These are phyloP conservation scores for Raffaelea albimanens DNA, from an alignment of 2,329 filamentous ascomycete species.

Conservation along the genomic window DNA sequence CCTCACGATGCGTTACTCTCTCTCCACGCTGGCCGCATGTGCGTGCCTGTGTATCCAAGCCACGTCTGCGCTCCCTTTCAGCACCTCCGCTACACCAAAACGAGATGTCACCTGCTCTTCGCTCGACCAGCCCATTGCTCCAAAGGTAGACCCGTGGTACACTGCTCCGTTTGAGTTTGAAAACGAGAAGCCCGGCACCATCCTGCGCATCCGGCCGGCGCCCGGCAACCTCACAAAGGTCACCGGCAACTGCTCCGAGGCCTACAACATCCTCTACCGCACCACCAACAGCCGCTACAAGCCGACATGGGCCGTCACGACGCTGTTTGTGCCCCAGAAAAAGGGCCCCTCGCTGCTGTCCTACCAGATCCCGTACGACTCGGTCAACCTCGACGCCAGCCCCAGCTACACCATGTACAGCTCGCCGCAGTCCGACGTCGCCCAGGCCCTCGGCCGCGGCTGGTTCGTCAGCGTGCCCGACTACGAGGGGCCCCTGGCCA, in stretches of 20 bases:
- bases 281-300: conserved; percentile 23
- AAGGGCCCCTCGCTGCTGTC: conserved; percentile 22
- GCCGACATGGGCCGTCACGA: conserved; percentile 29
- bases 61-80: too few relatives aligned
- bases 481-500: conserved; percentile 31
- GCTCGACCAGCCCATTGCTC: conserved; percentile 16
- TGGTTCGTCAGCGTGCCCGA: conserved; percentile 37
- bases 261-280: conserved; percentile 27
- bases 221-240: conserved; percentile 17
- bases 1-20: too few relatives aligned
- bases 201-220: conserved; percentile 19
- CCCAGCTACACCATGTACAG: conserved; percentile 25
- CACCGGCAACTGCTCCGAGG: conserved; percentile 13
- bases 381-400: conserved; percentile 25
- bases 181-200: conserved; percentile 15
- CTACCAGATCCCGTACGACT: conserved; percentile 31
- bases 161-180: conserved; percentile 20
- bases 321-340: conserved; percentile 21
- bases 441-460: conserved; percentile 26
- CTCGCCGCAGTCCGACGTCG: conserved; percentile 17
- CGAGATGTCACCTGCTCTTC: too few relatives aligned
- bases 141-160: conserved; percentile 23
- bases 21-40: too few relatives aligned
- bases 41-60: too few relatives aligned
- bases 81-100: too few relatives aligned